phyloP scores from a whole-genome alignment of 2,329 filamentous ascomycete genomes.

The Calonectria pseudoturangicola region DNA sequence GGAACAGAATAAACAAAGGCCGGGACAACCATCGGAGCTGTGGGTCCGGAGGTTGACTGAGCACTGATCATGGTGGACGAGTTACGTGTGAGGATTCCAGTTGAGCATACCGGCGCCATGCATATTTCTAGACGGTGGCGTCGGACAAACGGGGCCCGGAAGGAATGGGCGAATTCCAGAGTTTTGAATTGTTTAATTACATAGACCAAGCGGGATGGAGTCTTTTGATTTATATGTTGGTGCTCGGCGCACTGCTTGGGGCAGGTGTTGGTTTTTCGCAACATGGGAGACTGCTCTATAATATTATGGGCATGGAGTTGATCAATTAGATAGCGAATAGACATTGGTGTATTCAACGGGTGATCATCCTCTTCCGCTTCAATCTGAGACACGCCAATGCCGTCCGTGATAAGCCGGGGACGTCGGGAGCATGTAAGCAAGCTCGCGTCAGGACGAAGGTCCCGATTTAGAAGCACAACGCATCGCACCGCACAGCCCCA shows the following conservation, averaged over 20 bases:
- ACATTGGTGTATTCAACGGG: constrained; percentile 6
- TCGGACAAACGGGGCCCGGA: constrained; percentile 9
- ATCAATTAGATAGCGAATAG: neutral
- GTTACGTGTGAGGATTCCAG: constrained; percentile 27
- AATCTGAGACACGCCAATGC: constrained; percentile 13
- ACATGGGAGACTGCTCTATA: neutral
- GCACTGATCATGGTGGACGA: constrained; percentile 18
- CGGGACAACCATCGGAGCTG: neutral
- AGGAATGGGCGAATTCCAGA: constrained; percentile 26
- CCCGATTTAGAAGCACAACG: constrained; percentile 50
- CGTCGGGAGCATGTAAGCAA: constrained; percentile 11
- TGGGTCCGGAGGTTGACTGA: constrained; percentile 5
- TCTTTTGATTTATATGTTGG: constrained; percentile 15
- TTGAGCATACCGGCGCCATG: constrained; percentile 4
- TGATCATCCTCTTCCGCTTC: constrained; percentile 7
- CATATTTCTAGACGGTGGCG: constrained; percentile 26
- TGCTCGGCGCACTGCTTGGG: neutral
- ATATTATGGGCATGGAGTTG: constrained; percentile 7
- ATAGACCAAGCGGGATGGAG: constrained; percentile 17
- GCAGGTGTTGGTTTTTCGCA: neutral
- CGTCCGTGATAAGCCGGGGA: constrained; percentile 34
- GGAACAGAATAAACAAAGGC: neutral
- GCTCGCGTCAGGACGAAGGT: constrained; percentile 21
- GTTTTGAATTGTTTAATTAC: constrained; percentile 30
- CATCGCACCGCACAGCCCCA: constrained; percentile 50